Percentiles rank a stretch among this genome's conserved stretches.
Evolutionary conservation across 306 rosid species (phyloP).

Genomic region (Vicia faba): DNA sequence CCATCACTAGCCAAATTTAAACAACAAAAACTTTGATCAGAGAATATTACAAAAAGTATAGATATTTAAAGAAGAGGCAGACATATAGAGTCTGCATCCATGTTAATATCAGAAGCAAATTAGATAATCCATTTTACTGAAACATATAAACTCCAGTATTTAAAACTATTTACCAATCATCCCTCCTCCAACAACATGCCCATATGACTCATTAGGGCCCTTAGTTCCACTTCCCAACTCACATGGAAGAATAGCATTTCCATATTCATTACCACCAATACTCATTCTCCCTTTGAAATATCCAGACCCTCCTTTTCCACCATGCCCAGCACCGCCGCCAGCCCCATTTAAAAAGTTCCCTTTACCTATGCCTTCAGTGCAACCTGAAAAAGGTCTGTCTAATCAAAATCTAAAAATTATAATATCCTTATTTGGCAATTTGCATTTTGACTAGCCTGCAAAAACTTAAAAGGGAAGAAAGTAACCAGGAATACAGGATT

Average conservation of each 20-base stretch:
- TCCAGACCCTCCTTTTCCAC: conserved; percentile 98
- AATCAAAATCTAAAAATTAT: conserved; percentile 43
- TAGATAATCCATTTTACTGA: conserved; percentile 25
- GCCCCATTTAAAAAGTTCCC: conserved; percentile 96
- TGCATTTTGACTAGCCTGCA: conserved; percentile 19
- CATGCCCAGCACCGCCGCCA: conserved; percentile 99
- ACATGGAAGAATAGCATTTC: conserved; percentile 93
- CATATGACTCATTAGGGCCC: conserved; percentile 71
- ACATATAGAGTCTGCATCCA: conserved; percentile 36
- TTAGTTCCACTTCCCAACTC: conserved; percentile 95
- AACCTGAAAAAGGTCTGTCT: conserved; percentile 64
- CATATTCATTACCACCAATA: conserved; percentile 83
- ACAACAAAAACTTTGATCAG: conserved; percentile 35
- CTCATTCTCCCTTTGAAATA: conserved; percentile 76
- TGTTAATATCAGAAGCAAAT: conserved; percentile 20
- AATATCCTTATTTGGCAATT: conserved; percentile 9
- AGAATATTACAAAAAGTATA: conserved; percentile 18
- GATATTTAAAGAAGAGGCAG: conserved; percentile 29
- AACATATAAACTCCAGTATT: conserved; percentile 10
- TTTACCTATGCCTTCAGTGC: conserved; percentile 90
- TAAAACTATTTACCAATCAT: conserved; percentile 73
- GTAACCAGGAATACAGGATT: conserved; percentile 3
- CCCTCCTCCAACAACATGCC: conserved; percentile 88
- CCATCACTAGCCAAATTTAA: conserved; percentile 68
- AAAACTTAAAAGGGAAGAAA: conserved; percentile 38